phyloP scores from a whole-genome alignment of 495 filamentous ascomycete genomes.

The Diplogelasinospora grovesii region DNA sequence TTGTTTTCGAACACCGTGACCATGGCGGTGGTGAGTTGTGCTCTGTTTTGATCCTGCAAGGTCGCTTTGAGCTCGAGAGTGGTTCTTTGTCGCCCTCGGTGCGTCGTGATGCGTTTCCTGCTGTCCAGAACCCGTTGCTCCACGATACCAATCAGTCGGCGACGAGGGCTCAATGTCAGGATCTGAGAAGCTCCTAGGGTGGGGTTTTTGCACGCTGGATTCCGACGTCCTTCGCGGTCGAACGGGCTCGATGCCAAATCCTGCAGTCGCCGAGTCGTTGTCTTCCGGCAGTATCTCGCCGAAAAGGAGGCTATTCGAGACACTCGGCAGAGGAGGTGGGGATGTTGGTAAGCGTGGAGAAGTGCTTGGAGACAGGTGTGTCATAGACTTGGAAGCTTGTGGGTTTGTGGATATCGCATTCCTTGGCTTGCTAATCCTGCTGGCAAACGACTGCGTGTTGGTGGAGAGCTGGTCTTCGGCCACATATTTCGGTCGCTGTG shows the following conservation, averaged over 20 bases:
- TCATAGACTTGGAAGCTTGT: constrained; percentile 40
- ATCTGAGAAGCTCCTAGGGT: constrained; percentile 39
- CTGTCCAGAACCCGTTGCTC: constrained; percentile 22
- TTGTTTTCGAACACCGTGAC: constrained; percentile 11
- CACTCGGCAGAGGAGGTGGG: constrained; percentile 15
- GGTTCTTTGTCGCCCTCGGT: constrained; percentile 26
- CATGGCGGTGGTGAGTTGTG: constrained; percentile 22
- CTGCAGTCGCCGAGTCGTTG: constrained; percentile 31
- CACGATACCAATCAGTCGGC: constrained; percentile 49
- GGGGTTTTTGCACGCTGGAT: constrained; percentile 32
- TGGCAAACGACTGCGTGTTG: constrained; percentile 48
- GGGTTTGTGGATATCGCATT: constrained; percentile 28
- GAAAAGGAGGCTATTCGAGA: constrained; percentile 38
- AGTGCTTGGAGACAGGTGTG: constrained; percentile 29
- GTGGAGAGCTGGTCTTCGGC: constrained; percentile 38
- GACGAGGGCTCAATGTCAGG: constrained; percentile 43
- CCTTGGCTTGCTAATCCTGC: constrained; percentile 43
- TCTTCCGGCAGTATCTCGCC: constrained; percentile 45
- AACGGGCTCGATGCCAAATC: constrained; percentile 41
- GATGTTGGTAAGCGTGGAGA: constrained; percentile 23
- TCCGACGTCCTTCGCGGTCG: constrained; percentile 42
- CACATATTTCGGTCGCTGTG: constrained; percentile 34
- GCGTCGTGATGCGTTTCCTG: constrained; percentile 24
- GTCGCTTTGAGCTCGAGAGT: constrained; percentile 46
- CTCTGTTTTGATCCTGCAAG: constrained; percentile 32